phyloP scores from a whole-genome alignment of 768 basidiomycete genomes.

The Kondoa subrosea region DNA sequence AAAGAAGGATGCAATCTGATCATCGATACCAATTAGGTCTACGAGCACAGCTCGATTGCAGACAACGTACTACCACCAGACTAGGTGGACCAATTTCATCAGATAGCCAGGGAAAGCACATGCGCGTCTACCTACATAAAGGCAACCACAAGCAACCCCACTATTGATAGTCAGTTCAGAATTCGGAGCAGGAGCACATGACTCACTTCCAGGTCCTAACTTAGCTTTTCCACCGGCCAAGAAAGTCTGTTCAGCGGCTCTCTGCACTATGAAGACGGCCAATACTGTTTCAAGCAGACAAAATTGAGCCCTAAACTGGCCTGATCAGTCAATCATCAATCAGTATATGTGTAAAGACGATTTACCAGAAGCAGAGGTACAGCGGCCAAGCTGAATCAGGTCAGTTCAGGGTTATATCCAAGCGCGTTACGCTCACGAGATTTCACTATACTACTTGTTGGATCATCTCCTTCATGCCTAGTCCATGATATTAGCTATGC shows the following conservation, averaged over 20 bases:
- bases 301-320: neutral
- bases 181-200: neutral
- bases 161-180: neutral
- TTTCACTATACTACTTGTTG: neutral
- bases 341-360: neutral
- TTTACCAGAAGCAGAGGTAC: neutral
- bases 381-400: too few species aligned
- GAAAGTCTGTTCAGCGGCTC: neutral
- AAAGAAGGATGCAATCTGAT: neutral
- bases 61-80: neutral
- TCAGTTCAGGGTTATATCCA: too few species aligned
- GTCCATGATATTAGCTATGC: neutral
- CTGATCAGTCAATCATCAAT: neutral
- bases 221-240: neutral
- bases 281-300: neutral
- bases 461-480: neutral
- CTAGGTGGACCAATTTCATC: neutral
- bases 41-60: too few species aligned
- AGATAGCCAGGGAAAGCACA: neutral
- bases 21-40: too few species aligned
- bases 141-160: neutral
- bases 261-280: neutral
- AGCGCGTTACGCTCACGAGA: too few species aligned
- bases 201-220: neutral
- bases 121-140: neutral